phyloP scores from a whole-genome alignment of 257 asterid species.

The Ballota nigra region DNA sequence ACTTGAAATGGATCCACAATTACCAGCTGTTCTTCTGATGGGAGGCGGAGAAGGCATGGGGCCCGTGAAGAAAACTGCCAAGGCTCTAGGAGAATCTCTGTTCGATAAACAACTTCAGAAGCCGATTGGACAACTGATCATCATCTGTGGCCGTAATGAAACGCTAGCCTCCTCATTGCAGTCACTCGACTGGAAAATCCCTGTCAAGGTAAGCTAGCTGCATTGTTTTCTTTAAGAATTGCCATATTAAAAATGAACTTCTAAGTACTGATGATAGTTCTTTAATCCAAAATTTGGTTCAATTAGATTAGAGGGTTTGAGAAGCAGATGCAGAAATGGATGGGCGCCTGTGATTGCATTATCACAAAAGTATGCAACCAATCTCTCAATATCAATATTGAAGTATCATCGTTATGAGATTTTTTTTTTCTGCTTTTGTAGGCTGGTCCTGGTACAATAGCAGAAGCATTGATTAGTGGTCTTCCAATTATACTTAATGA shows the following conservation, averaged over 20 bases:
- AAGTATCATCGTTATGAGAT: neutral
- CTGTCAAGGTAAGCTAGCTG: constrained; percentile 54
- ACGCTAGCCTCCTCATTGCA: constrained; percentile 49
- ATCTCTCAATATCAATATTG: neutral
- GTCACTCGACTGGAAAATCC: constrained; percentile 80
- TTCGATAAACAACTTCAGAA: constrained; percentile 51
- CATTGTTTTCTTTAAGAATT: neutral
- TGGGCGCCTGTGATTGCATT: constrained; percentile 95
- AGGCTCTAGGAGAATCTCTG: constrained; percentile 70
- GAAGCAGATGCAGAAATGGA: constrained; percentile 93
- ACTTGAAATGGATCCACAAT: constrained; percentile 72
- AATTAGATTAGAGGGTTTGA: constrained; percentile 78
- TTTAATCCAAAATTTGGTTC: neutral
- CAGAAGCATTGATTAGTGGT: constrained; percentile 93
- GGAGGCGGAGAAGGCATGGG: constrained; percentile 99
- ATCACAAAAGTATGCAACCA: constrained; percentile 64
- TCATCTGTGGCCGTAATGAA: constrained; percentile 91
- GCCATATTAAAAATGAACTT: neutral
- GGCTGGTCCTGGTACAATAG: constrained; percentile 98
- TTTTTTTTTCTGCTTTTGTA: constrained; percentile 11
- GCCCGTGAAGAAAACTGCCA: constrained; percentile 86
- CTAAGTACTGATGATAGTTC: neutral
- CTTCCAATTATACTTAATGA: constrained; percentile 93
- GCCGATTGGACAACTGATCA: constrained; percentile 76
- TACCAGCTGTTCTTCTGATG: constrained; percentile 88